phyloP scores from a whole-genome alignment of 768 basidiomycete species.

The Boletus subcaerulescens region DNA sequence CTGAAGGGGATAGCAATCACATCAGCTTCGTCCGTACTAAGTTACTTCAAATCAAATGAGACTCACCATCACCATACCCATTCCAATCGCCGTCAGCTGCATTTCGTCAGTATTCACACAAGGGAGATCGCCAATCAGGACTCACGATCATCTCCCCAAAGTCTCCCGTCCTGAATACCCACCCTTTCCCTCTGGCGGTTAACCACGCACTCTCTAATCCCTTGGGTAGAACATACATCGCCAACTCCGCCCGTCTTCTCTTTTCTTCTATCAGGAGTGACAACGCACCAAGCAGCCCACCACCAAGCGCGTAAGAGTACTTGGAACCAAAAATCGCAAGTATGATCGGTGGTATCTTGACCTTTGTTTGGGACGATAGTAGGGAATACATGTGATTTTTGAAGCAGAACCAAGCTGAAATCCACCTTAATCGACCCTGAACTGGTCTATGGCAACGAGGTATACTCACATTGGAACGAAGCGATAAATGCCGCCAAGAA shows the following conservation, averaged over 20 bases:
- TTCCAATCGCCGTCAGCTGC: slow-evolving; percentile 67
- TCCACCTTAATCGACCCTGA: neutral
- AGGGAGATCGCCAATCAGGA: slow-evolving; percentile 5
- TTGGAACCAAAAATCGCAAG: slow-evolving; percentile 62
- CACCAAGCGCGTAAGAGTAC: slow-evolving; percentile 70
- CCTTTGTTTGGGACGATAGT: slow-evolving; percentile 38
- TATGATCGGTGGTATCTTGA: slow-evolving; percentile 43
- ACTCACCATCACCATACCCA: slow-evolving; percentile 89
- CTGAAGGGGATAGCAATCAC: slow-evolving; percentile 33
- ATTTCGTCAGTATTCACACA: slow-evolving; percentile 7
- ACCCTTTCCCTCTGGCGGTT: slow-evolving; percentile 68
- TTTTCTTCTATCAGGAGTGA: slow-evolving; percentile 86
- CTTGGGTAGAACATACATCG: slow-evolving; percentile 90
- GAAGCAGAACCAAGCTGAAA: slow-evolving; percentile 58
- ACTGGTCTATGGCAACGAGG: neutral
- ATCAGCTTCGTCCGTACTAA: slow-evolving; percentile 4
- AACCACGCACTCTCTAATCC: slow-evolving; percentile 90
- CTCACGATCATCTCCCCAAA: slow-evolving; percentile 66
- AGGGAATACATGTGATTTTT: slow-evolving; percentile 57
- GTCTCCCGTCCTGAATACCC: slow-evolving; percentile 67
- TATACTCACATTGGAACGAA: slow-evolving; percentile 71
- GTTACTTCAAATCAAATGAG: neutral
- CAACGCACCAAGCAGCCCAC: slow-evolving; percentile 74
- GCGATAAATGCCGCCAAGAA: slow-evolving; percentile 84
- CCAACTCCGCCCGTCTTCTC: slow-evolving; percentile 84